These are phyloP conservation scores for Nitzschia putrida DNA, from an alignment of 108 stramenopile genomes.

Conservation along the genomic window DNA sequence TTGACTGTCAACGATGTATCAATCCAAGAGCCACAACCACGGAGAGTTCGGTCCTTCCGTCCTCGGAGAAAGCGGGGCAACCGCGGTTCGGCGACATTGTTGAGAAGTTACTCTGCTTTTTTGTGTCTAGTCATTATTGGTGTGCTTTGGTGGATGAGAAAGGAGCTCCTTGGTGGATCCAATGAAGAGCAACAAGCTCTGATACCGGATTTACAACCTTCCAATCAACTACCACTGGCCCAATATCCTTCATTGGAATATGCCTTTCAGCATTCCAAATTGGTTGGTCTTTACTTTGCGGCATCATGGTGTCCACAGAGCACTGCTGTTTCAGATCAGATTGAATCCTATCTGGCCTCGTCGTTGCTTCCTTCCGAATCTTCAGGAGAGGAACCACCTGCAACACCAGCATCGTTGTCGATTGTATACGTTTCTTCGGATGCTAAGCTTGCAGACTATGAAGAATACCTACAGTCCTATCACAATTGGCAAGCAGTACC, in stretches of 20 bases:
- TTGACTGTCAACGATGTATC: too few relatives aligned
- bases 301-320: constrained; percentile 73
- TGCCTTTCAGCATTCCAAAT: constrained; percentile 55
- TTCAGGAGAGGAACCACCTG: neutral
- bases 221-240: constrained; percentile 46
- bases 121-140: too few relatives aligned
- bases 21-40: too few relatives aligned
- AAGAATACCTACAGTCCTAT: constrained; percentile 47
- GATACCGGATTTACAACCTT: too few relatives aligned
- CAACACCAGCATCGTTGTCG: constrained; percentile 23
- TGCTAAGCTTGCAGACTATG: constrained; percentile 2
- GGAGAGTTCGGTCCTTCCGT: too few relatives aligned
- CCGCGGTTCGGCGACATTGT: too few relatives aligned
- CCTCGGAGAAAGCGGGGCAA: too few relatives aligned
- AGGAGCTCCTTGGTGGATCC: too few relatives aligned
- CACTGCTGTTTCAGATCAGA: constrained; percentile 42
- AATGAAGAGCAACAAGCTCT: too few relatives aligned
- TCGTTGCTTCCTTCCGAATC: constrained; percentile 18
- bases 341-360: constrained; percentile 51
- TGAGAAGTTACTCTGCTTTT: too few relatives aligned
- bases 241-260: constrained; percentile 52
- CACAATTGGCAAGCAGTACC: constrained; percentile 57
- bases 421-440: constrained; percentile 77
- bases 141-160: too few relatives aligned
- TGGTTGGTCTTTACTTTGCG: constrained; percentile 70